A percentile compares a stretch with the other conserved stretches of the same genome.
Conservation (phyloP, 2,329 filamentous ascomycete genomes). For the Botrytis medusae region DNA sequence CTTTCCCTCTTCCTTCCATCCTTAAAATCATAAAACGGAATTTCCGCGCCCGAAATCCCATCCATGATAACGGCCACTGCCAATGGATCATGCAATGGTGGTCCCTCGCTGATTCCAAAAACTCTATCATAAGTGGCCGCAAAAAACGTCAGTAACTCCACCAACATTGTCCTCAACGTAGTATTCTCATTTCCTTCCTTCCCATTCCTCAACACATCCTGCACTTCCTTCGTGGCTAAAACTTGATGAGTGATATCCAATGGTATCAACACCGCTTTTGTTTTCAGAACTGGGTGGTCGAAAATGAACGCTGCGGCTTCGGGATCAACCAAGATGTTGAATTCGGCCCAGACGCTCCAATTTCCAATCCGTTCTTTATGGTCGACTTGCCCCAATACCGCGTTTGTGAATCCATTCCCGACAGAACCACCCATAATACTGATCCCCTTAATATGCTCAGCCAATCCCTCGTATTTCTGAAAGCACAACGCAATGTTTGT, state of each 20-base stretch:
- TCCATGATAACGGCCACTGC: slow-evolving; percentile 79
- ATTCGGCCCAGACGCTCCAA: slow-evolving; percentile 70
- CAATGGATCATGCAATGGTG: slow-evolving; percentile 89
- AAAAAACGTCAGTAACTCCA: slow-evolving; percentile 88
- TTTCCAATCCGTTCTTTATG: slow-evolving; percentile 60
- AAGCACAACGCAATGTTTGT: slow-evolving; percentile 85
- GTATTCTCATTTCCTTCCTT: slow-evolving; percentile 38
- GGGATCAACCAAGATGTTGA: slow-evolving; percentile 89
- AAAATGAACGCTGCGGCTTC: slow-evolving; percentile 81
- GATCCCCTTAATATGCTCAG: slow-evolving; percentile 71
- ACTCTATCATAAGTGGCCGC: slow-evolving; percentile 79
- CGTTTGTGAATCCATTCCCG: slow-evolving; percentile 75
- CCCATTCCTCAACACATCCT: slow-evolving; percentile 67
- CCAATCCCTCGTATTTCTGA: slow-evolving; percentile 64
- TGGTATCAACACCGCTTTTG: slow-evolving; percentile 81
- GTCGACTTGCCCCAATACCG: slow-evolving; percentile 66
- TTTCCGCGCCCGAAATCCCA: slow-evolving; percentile 54
- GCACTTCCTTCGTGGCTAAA: slow-evolving; percentile 70
- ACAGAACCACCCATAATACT: slow-evolving; percentile 93
- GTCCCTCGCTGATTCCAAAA: slow-evolving; percentile 79
- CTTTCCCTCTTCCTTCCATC: slow-evolving; percentile 52
- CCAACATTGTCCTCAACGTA: slow-evolving; percentile 71
- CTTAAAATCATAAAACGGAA: slow-evolving; percentile 55
- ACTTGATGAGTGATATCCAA: slow-evolving; percentile 91
- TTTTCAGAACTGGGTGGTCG: slow-evolving; percentile 63